These are phyloP conservation scores for Eutrema yunnanense DNA, from an alignment of 345 rosid species.

Conservation along the genomic window DNA sequence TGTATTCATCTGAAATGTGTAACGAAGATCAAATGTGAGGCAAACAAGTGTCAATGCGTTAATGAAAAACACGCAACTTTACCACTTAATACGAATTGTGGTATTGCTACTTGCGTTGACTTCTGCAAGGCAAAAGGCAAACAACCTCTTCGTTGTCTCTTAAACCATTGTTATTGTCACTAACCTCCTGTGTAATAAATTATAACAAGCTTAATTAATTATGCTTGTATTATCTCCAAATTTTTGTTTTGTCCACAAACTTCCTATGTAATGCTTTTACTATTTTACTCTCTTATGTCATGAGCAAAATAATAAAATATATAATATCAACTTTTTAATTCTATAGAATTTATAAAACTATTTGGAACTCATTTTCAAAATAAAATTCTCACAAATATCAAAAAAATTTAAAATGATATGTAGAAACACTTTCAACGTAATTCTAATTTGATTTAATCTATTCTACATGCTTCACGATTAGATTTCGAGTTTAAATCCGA, in stretches of 20 bases:
- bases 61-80: background rate
- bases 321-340: background rate
- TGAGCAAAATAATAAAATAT: background rate
- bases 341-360: background rate
- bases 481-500: no score
- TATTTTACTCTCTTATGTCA: background rate
- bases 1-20: background rate
- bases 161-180: conserved; percentile 1
- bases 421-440: no score
- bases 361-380: no score
- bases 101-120: background rate
- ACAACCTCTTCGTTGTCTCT: background rate
- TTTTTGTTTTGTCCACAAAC: background rate
- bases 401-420: no score
- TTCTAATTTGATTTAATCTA: no score
- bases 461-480: no score
- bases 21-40: background rate
- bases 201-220: no score
- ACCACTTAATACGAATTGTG: background rate
- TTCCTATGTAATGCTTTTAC: background rate
- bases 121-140: conserved; percentile 3
- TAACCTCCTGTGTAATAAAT: background rate
- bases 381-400: no score
- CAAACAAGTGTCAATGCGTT: no score
- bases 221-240: background rate